Base-by-base conservation (phyloP, 2,329 filamentous ascomycete genomes). In the Rachicladosporium sp. region DNA sequence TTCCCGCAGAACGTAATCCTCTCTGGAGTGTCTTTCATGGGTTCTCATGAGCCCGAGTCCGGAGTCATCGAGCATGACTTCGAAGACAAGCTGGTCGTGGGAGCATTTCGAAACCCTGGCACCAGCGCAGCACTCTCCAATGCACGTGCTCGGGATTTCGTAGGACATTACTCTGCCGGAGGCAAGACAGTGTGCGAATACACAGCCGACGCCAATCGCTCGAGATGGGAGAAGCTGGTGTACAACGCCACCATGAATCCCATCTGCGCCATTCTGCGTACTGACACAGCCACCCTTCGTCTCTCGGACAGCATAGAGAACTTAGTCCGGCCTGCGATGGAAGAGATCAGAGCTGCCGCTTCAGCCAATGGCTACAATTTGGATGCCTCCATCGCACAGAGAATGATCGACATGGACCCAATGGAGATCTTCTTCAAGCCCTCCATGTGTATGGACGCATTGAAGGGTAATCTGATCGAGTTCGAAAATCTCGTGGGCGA, bases 401-500 rank as follows among this genome's bases (percentile, higher is more conserved):
- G 50, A 3, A 63, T 67, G 46, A 67, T 78, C 31, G 53, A 63
- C 21, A 51, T 61, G 31, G 70, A 76, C 57, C 69, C 70, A 0
- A 54, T 67, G 12, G 64, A 67, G 34, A 41, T 35, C 13, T 34
- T 35, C 21, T 41, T 71, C 44, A 60, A 62, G 44, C 73, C 71
- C 0, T 73, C 69, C 46, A 76, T 76, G 72, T 58, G 65, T 10
- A 65, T 69, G 43, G 73, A 77, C 53, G 54, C 66, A 6, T 56
- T 62, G 29, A 74, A 74, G 60, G 50, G 70, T 10, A 74, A 73
- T 48, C 70, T 65, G 38, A 69, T 72, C 43, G 73, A 78, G 52
- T 64, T 67, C 35, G 71, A 76, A 50, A 73, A 68, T 44, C 63
- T 76, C 29, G 53, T 76, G 3, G 72, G 72, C 1, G 73, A 76